Evolutionary conservation across 345 rosid genomes (phyloP).

Genomic region (Gynandropsis gynandra): DNA sequence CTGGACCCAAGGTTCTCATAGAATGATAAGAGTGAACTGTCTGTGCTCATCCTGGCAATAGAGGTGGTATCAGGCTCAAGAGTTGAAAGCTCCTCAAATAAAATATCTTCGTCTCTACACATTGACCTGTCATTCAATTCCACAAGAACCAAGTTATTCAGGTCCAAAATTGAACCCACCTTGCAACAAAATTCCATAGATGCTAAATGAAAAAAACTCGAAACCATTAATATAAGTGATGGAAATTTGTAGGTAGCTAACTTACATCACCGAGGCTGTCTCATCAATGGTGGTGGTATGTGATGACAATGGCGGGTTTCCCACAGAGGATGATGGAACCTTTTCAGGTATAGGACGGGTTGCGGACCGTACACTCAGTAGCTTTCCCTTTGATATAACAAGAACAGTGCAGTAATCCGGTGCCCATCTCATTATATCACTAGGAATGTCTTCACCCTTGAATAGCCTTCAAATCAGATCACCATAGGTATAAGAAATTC

Average conservation of each 20-base stretch:
- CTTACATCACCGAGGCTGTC: slow-evolving; percentile 10
- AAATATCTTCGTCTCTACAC: slow-evolving; percentile 5
- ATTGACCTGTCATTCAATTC: not conserved
- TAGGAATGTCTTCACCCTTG: slow-evolving; percentile 34
- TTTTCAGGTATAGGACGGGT: slow-evolving; percentile 20
- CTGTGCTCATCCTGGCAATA: slow-evolving; percentile 24
- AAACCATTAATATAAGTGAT: not conserved
- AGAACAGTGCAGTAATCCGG: slow-evolving; percentile 48
- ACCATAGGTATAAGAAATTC: slow-evolving; percentile 4
- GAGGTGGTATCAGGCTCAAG: not conserved
- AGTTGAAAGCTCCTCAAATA: slow-evolving; percentile 16
- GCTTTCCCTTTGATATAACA: slow-evolving; percentile 40
- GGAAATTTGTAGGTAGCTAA: too few species aligned
- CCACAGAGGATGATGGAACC: not conserved
- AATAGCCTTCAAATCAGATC: slow-evolving; percentile 38
- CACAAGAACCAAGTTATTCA: not conserved
- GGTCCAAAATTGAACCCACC: not conserved
- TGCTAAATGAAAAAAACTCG: not conserved
- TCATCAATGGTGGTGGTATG: not conserved
- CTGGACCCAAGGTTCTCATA: too few species aligned
- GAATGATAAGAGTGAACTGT: slow-evolving; percentile 27
- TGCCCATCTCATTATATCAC: slow-evolving; percentile 32
- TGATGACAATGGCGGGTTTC: not conserved
- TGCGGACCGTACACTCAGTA: slow-evolving; percentile 26
- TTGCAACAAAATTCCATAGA: not conserved